A percentile compares a stretch with the other conserved stretches of the same genome.
Evolutionary conservation across 257 asterid species (phyloP).

Genomic region (Phtheirospermum japonicum): DNA sequence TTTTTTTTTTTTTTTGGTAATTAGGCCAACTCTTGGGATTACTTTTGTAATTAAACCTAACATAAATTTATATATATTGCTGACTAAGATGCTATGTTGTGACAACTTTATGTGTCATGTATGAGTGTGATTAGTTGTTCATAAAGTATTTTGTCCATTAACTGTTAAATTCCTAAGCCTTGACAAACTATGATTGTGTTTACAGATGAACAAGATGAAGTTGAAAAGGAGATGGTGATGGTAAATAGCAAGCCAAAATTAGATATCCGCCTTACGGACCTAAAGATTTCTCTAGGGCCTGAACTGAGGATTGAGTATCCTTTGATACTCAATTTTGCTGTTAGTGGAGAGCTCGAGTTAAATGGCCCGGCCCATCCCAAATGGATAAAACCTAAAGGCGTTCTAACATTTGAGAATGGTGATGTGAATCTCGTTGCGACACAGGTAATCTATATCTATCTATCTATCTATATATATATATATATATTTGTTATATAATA

Average conservation of each 20-base stretch:
- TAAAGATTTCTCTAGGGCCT: slow-evolving; percentile 86
- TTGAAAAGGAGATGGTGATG: slow-evolving; percentile 70
- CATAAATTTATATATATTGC: too few species aligned
- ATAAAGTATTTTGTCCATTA: slow-evolving; percentile 10
- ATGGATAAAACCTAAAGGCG: slow-evolving; percentile 89
- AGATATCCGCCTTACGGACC: slow-evolving; percentile 78
- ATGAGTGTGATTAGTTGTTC: slow-evolving; percentile 15
- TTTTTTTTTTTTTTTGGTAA: too few species aligned
- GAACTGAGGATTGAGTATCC: slow-evolving; percentile 92
- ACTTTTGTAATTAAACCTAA: too few species aligned
- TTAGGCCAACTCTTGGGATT: not conserved
- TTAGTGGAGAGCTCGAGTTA: slow-evolving; percentile 95
- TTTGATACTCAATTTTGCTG: slow-evolving; percentile 90
- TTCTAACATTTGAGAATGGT: slow-evolving; percentile 86
- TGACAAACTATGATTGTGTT: slow-evolving; percentile 28
- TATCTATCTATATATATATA: too few species aligned
- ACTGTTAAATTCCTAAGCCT: slow-evolving; percentile 25
- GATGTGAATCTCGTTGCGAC: slow-evolving; percentile 99
- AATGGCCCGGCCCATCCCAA: slow-evolving; percentile 95
- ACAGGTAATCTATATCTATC: slow-evolving; percentile 59
- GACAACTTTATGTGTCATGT: not conserved
- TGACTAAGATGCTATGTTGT: too few species aligned
- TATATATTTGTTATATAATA: slow-evolving; percentile 19
- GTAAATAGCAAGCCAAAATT: slow-evolving; percentile 75
- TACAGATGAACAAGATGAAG: slow-evolving; percentile 74